These are phyloP conservation scores for Somion occarium DNA, from an alignment of 1,284 basidiomycete genomes.

Conservation along the genomic window DNA sequence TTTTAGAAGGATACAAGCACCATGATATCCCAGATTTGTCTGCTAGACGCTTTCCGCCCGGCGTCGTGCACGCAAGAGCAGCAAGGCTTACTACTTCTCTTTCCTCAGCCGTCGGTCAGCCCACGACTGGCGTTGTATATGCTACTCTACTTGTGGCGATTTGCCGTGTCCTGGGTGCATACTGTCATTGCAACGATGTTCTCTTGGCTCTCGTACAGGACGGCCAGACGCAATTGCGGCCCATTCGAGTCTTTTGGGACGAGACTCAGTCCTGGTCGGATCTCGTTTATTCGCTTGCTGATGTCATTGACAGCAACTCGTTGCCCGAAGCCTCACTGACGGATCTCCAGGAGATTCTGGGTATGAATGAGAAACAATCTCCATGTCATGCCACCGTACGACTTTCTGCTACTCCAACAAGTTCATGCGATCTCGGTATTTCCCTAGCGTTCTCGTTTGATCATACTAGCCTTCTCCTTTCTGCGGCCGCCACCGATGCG, in stretches of 20 bases:
- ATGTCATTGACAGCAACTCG: conserved; percentile 17
- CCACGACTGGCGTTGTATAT: neutral
- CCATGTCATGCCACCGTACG: conserved; percentile 14
- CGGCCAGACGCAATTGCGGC: conserved; percentile 15
- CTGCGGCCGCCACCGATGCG: conserved; percentile 17
- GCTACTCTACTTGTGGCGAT: conserved; percentile 25
- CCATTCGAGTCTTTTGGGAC: conserved; percentile 34
- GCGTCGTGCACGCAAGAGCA: conserved; percentile 9
- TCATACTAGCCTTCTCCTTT: conserved; percentile 12
- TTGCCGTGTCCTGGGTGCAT: conserved; percentile 34
- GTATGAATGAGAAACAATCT: conserved; percentile 16
- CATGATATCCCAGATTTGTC: conserved; percentile 20
- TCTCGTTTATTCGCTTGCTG: conserved; percentile 17
- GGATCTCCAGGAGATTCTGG: conserved; percentile 14
- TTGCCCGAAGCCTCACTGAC: conserved; percentile 11
- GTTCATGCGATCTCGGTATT: conserved; percentile 6
- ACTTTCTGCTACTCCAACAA: conserved; percentile 4
- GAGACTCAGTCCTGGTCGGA: conserved; percentile 30
- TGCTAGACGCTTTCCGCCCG: conserved; percentile 17
- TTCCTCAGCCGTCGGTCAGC: neutral
- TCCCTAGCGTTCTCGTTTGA: conserved; percentile 11
- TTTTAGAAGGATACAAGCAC: conserved; percentile 18
- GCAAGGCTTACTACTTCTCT: conserved; percentile 4
- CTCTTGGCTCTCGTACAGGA: conserved; percentile 30
- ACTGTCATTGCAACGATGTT: conserved; percentile 35